A percentile compares a stretch with the other conserved stretches of the same genome.
These are phyloP conservation scores for Ilyonectria sp. DNA, from an alignment of 2,329 filamentous ascomycete genomes.

Conservation along the genomic window DNA sequence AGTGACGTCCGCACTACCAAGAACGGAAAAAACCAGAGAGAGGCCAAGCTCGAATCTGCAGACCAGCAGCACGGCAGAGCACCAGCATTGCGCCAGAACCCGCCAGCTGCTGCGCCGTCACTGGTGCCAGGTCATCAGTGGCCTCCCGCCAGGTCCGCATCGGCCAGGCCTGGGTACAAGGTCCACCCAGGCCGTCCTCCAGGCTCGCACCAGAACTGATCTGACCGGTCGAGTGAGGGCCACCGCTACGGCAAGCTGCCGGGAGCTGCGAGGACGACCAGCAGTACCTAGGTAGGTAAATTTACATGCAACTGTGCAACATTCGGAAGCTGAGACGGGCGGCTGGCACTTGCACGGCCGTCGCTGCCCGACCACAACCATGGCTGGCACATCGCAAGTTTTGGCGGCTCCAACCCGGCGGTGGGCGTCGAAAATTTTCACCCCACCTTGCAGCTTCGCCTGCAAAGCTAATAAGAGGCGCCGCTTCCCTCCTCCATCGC, in stretches of 20 bases:
- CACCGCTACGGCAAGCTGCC: not conserved
- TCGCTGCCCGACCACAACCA: slow-evolving; percentile 41
- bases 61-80: slow-evolving; percentile 20
- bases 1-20: slow-evolving; percentile 30
- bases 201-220: not conserved
- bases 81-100: slow-evolving; percentile 6
- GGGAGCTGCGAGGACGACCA: not conserved
- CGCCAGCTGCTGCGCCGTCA: slow-evolving; percentile 19
- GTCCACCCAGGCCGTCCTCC: slow-evolving; percentile 1
- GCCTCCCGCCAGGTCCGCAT: not conserved
- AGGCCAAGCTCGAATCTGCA: slow-evolving; percentile 11
- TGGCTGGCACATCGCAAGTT: slow-evolving; percentile 41
- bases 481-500: slow-evolving; percentile 39
- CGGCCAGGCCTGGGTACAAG: not conserved
- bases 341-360: slow-evolving; percentile 18
- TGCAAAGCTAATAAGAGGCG: slow-evolving; percentile 40
- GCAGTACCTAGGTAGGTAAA: not conserved
- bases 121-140: slow-evolving; percentile 29
- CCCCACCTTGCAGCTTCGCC: slow-evolving; percentile 37
- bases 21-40: slow-evolving; percentile 28
- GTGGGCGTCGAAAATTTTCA: slow-evolving; percentile 48
- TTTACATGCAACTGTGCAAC: not conserved
- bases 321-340: slow-evolving; percentile 22
- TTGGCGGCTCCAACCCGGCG: slow-evolving; percentile 33
- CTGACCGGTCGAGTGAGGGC: not conserved